Conservation (phyloP, 2,329 filamentous ascomycete species). For the Madurella mycetomatis region DNA sequence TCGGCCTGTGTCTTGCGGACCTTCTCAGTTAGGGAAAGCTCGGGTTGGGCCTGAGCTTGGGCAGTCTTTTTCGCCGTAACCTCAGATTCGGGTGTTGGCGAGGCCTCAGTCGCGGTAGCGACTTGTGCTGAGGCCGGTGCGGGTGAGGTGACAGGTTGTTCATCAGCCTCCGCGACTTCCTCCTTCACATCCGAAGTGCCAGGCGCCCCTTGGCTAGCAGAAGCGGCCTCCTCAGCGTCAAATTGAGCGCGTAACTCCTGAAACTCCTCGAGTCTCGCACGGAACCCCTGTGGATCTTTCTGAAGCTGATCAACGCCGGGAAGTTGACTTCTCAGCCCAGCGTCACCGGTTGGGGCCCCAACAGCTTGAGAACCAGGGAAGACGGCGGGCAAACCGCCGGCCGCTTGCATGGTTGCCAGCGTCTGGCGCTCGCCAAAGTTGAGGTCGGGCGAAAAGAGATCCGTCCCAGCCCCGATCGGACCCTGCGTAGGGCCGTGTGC, state of each 20-base stretch:
- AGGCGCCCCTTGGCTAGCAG: slow-evolving; percentile 16
- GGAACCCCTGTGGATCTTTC: slow-evolving; percentile 55
- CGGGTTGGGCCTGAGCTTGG: slow-evolving; percentile 13
- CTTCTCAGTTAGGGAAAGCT: slow-evolving; percentile 73
- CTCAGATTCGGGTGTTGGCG: background rate
- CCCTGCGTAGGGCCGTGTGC: slow-evolving; percentile 37
- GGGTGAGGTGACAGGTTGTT: slow-evolving; percentile 1
- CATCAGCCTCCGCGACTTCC: slow-evolving; percentile 13
- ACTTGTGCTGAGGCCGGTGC: slow-evolving; percentile 11
- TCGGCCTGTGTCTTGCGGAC: slow-evolving; percentile 68
- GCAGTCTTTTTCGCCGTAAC: slow-evolving; percentile 7
- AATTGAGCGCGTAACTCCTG: slow-evolving; percentile 71
- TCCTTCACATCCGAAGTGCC: slow-evolving; percentile 19
- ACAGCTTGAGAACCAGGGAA: slow-evolving; percentile 36
- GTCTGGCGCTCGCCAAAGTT: slow-evolving; percentile 50
- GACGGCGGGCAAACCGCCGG: slow-evolving; percentile 30
- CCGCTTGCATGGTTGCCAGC: slow-evolving; percentile 40
- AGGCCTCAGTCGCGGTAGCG: slow-evolving; percentile 17
- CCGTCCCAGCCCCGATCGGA: slow-evolving; percentile 43
- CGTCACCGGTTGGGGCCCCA: slow-evolving; percentile 35
- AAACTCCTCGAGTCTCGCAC: slow-evolving; percentile 77
- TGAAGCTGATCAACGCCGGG: slow-evolving; percentile 48
- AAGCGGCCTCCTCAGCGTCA: slow-evolving; percentile 48
- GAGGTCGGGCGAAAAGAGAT: slow-evolving; percentile 65
- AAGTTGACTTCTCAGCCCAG: slow-evolving; percentile 41